phyloP scores from a whole-genome alignment of 2,329 filamentous ascomycete species.

The Monosporascus sp. region DNA sequence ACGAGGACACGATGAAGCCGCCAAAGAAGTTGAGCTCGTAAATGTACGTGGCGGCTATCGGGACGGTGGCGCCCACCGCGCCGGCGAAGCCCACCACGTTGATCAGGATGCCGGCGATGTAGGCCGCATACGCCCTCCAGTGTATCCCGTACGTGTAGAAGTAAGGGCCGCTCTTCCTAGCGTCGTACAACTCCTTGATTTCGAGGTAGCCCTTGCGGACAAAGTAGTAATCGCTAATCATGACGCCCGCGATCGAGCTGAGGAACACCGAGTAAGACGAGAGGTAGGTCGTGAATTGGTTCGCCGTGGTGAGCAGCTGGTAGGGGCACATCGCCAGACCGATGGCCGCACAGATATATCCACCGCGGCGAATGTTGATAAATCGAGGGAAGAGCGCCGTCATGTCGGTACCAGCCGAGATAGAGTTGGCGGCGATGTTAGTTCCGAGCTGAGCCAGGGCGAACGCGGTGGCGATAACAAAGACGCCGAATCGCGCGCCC shows the following conservation, averaged over 20 bases:
- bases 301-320: conserved; percentile 67
- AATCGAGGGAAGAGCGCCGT: conserved; percentile 74
- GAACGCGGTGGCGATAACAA: conserved; percentile 65
- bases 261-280: conserved; percentile 91
- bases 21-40: conserved; percentile 90
- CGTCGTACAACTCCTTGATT: conserved; percentile 73
- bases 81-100: conserved; percentile 91
- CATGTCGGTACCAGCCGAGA: conserved; percentile 78
- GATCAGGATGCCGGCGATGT: conserved; percentile 77
- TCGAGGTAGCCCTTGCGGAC: conserved; percentile 79
- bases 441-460: conserved; percentile 78
- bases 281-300: conserved; percentile 87
- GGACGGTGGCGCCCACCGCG: conserved; percentile 66
- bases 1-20: conserved; percentile 66
- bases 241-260: conserved; percentile 90
- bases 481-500: conserved; percentile 67
- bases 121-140: conserved; percentile 79
- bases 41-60: conserved; percentile 73
- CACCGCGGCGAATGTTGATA: conserved; percentile 79
- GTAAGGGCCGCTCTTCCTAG: conserved; percentile 61
- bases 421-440: conserved; percentile 82
- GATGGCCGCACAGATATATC: conserved; percentile 75
- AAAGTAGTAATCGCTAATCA: conserved; percentile 81
- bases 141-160: conserved; percentile 69
- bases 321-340: conserved; percentile 85